These are phyloP conservation scores for Plasmodium malariae DNA, from an alignment of 169 alveolate genomes.

Conservation along the genomic window DNA sequence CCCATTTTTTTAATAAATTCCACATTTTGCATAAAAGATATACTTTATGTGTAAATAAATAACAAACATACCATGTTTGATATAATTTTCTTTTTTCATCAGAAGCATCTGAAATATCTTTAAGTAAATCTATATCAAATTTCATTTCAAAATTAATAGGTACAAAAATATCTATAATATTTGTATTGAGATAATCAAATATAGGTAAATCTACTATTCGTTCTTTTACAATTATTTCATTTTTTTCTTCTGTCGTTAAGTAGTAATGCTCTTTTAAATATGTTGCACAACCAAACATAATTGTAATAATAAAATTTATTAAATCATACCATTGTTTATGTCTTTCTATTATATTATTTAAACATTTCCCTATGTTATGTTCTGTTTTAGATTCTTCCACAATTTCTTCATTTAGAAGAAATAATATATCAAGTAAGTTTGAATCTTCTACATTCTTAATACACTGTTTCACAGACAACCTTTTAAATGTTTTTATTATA, in stretches of 20 bases:
- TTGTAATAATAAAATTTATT: constrained; percentile 6
- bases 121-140: constrained; percentile 32
- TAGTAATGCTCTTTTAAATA: constrained; percentile 64
- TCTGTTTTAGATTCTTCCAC: constrained; percentile 71
- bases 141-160: constrained; percentile 18
- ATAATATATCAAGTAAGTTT: constrained; percentile 32
- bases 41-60: constrained; percentile 66
- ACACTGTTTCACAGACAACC: constrained; percentile 48
- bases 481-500: constrained; percentile 27
- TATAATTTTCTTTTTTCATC: neutral
- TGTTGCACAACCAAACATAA: constrained; percentile 39
- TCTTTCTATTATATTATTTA: constrained; percentile 64
- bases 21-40: constrained; percentile 61
- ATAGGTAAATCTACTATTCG: constrained; percentile 61
- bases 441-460: constrained; percentile 55
- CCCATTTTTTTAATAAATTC: constrained; percentile 72
- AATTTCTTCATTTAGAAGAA: constrained; percentile 65
- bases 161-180: constrained; percentile 33
- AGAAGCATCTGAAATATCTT: constrained; percentile 32
- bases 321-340: constrained; percentile 48
- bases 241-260: constrained; percentile 32
- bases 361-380: constrained; percentile 39
- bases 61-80: constrained; percentile 53
- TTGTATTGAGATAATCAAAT: constrained; percentile 32
- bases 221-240: constrained; percentile 3